phyloP scores from a whole-genome alignment of 331 rosid species.

The Spiraea crenata region DNA sequence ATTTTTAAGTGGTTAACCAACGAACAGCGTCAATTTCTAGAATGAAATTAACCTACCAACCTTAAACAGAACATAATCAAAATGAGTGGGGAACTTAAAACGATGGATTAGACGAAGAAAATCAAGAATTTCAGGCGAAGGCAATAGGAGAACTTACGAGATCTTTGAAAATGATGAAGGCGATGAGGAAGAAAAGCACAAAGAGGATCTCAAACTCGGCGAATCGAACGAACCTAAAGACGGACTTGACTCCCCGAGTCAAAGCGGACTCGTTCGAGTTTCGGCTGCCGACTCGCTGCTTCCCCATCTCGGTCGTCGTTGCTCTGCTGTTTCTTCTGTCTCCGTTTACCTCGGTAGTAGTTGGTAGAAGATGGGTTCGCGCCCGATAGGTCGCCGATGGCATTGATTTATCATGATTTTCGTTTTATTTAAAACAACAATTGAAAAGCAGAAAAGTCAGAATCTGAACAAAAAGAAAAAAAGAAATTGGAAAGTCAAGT shows the following conservation, averaged over 20 bases:
- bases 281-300: conserved; percentile 41
- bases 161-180: conserved; percentile 64
- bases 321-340: neutral
- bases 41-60: neutral
- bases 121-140: neutral
- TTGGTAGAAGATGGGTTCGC: neutral
- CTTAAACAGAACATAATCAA: neutral
- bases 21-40: neutral
- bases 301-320: conserved; percentile 34
- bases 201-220: conserved; percentile 85
- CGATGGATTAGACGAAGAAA: neutral
- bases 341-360: neutral
- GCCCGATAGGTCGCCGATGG: neutral
- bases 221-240: conserved; percentile 47
- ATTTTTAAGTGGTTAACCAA: neutral
- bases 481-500: neutral
- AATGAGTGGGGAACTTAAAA: neutral
- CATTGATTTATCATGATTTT: neutral
- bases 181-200: conserved; percentile 61
- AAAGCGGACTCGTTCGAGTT: conserved; percentile 37
- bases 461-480: neutral
- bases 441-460: neutral
- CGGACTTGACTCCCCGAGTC: conserved; percentile 43
- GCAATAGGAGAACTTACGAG: conserved; percentile 36
- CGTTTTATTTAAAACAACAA: neutral